Conservation (phyloP, 352 stramenopile genomes). For the Globisporangium middletonii region DNA sequence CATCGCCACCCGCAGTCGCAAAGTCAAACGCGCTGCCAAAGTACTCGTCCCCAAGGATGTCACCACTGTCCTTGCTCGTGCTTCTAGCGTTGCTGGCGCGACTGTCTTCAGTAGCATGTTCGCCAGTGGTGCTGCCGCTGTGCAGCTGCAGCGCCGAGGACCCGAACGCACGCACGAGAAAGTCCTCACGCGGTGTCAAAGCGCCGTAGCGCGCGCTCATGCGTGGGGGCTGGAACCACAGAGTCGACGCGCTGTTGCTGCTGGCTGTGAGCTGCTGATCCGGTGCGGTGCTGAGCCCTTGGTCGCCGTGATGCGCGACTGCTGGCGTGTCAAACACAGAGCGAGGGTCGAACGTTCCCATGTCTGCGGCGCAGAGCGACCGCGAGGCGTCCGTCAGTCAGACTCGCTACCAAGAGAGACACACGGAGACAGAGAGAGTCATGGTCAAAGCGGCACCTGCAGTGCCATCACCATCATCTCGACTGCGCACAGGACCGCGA, state of each 20-base stretch:
- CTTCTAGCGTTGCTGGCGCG: background rate
- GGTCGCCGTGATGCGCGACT: no score
- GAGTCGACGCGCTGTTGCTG: background rate
- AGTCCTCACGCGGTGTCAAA: slow-evolving; percentile 53
- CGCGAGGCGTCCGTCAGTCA: no score
- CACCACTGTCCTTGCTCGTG: background rate
- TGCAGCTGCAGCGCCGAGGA: slow-evolving; percentile 49
- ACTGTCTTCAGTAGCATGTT: background rate
- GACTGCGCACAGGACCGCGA: no score
- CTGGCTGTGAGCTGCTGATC: no score
- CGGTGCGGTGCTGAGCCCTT: no score
- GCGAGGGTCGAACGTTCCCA: no score
- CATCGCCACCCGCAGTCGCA: background rate
- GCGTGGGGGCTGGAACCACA: background rate
- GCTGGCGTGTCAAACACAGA: no score
- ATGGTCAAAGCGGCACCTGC: no score
- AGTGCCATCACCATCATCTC: no score
- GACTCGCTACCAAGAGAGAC: no score
- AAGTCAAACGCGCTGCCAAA: background rate
- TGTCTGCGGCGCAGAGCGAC: no score
- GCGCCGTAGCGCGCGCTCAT: slow-evolving; percentile 20
- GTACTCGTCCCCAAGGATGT: background rate
- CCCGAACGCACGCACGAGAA: slow-evolving; percentile 65
- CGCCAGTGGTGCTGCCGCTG: background rate
- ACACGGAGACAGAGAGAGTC: no score